Percentiles rank a stretch among this genome's conserved stretches.
Conservation (phyloP, 139 green algal species). For the Chlorella sp. region DNA sequence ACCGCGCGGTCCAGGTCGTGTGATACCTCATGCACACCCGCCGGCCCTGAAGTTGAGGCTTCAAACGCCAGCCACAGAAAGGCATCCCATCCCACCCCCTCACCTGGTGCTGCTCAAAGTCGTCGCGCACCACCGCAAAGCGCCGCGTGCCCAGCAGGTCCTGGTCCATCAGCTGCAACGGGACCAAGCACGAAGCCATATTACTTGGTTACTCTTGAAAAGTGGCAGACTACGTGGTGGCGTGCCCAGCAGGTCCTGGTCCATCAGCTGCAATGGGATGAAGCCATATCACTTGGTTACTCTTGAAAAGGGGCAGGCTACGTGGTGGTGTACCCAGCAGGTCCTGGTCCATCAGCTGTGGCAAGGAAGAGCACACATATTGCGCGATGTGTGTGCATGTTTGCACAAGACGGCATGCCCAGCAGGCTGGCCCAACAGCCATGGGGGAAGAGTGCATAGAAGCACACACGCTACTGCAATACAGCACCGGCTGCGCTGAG, state of each 20-base stretch:
- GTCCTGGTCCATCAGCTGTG: conserved; percentile 92
- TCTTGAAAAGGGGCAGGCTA: too few species aligned
- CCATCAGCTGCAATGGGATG: conserved; percentile 92
- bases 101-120: conserved; percentile 91
- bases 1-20: background rate
- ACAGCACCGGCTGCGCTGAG: too few species aligned
- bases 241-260: conserved; percentile 85
- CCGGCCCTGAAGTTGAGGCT: background rate
- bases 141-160: conserved; percentile 85
- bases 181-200: too few species aligned
- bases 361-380: too few species aligned
- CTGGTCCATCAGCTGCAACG: conserved; percentile 87
- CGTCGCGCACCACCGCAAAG: conserved; percentile 89
- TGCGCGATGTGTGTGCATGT: too few species aligned
- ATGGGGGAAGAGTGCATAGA: too few species aligned
- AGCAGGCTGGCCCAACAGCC: too few species aligned
- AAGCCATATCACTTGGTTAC: too few species aligned
- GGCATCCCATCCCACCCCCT: background rate
- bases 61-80: background rate
- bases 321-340: conserved; percentile 85
- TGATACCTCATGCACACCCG: background rate
- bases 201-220: too few species aligned
- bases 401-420: too few species aligned
- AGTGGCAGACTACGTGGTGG: too few species aligned
- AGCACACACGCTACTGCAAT: too few species aligned